Evolutionary conservation across 441 rosid genomes (phyloP).

Genomic region (Kokia cookei): DNA sequence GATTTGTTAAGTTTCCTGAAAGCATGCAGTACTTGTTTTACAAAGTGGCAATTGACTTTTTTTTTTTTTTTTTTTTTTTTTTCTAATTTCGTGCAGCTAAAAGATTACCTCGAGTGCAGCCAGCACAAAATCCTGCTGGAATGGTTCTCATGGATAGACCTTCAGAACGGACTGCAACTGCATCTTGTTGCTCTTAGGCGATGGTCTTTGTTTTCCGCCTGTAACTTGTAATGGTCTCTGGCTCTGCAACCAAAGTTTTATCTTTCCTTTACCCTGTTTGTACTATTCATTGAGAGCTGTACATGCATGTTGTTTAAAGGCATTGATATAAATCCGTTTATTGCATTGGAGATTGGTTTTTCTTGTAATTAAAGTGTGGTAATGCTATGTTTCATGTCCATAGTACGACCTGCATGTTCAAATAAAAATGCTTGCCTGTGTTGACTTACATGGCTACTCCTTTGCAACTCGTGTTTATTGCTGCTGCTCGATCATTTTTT

Average conservation of each 20-base stretch:
- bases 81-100: slow-evolving; percentile 44
- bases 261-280: background rate
- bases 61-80: background rate
- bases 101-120: slow-evolving; percentile 81
- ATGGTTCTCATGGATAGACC: slow-evolving; percentile 87
- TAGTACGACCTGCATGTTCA: background rate
- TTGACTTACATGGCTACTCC: background rate
- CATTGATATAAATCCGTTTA: slow-evolving; percentile 13
- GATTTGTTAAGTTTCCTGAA: background rate
- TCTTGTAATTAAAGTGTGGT: slow-evolving; percentile 11
- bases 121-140: slow-evolving; percentile 77
- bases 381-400: background rate
- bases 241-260: background rate
- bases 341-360: slow-evolving; percentile 15
- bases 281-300: slow-evolving; percentile 21
- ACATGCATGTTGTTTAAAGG: slow-evolving; percentile 8
- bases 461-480: background rate
- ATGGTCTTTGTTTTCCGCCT: background rate
- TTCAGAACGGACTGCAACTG: slow-evolving; percentile 53
- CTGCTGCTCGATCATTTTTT: background rate
- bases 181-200: slow-evolving; percentile 74
- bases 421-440: background rate
- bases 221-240: slow-evolving; percentile 19
- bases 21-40: background rate
- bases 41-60: background rate